A percentile compares a stretch with the other conserved stretches of the same genome.
These are phyloP conservation scores for Coelastrella sp. DNA, from an alignment of 139 green algal genomes.

Conservation along the genomic window DNA sequence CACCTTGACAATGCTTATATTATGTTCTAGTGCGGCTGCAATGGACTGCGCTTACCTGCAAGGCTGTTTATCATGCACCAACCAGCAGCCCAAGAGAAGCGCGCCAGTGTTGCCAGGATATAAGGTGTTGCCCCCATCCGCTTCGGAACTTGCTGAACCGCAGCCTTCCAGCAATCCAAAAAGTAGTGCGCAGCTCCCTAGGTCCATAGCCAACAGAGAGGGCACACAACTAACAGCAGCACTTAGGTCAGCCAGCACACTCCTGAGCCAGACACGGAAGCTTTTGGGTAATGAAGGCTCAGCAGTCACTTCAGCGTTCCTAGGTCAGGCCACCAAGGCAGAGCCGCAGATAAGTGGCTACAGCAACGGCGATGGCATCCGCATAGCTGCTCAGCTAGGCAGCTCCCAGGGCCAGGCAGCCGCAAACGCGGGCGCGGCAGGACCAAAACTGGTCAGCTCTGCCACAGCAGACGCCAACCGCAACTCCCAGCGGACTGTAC, in stretches of 20 bases:
- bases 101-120: not conserved
- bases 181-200: not conserved
- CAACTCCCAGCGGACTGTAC: not conserved
- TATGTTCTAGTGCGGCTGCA: not conserved
- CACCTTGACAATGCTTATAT: not conserved
- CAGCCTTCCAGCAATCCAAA: not conserved
- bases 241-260: slow-evolving; percentile 1
- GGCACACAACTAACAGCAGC: not conserved
- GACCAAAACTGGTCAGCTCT: not conserved
- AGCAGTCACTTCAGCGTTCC: not conserved
- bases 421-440: not conserved
- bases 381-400: not conserved
- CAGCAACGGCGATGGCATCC: not conserved
- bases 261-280: not conserved
- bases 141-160: not conserved
- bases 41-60: slow-evolving; percentile 13
- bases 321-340: not conserved
- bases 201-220: not conserved
- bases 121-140: not conserved
- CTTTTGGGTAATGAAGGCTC: not conserved
- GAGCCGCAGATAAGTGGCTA: not conserved
- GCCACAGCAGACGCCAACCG: not conserved
- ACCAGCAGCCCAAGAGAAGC: not conserved
- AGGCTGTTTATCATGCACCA: slow-evolving; percentile 17
- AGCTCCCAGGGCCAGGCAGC: not conserved